phyloP scores from a whole-genome alignment of 345 rosid species.

The Linum usitatissimum region DNA sequence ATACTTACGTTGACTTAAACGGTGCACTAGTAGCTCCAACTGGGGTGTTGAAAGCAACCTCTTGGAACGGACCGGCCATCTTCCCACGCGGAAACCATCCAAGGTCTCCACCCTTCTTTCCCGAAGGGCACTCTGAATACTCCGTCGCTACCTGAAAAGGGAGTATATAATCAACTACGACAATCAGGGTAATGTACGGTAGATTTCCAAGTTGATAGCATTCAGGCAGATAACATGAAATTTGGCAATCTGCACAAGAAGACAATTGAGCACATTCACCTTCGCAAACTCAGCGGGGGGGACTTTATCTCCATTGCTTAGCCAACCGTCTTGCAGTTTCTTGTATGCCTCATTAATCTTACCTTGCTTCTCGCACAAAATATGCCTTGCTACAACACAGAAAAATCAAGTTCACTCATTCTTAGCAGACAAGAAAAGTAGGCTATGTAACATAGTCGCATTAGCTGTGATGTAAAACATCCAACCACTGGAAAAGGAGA shows the following conservation, averaged over 20 bases:
- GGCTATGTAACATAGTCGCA: neutral
- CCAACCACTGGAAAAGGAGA: no score
- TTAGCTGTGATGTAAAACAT: neutral
- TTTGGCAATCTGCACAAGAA: neutral
- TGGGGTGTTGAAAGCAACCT: slow-evolving; percentile 69
- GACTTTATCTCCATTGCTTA: slow-evolving; percentile 83
- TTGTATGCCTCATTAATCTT: slow-evolving; percentile 93
- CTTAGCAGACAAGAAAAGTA: neutral
- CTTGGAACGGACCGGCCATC: slow-evolving; percentile 97
- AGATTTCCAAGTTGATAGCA: no score
- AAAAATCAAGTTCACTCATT: neutral
- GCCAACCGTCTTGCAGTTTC: slow-evolving; percentile 91
- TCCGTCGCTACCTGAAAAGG: slow-evolving; percentile 68
- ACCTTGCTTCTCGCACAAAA: slow-evolving; percentile 92
- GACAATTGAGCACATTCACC: slow-evolving; percentile 26
- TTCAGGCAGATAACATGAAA: no score
- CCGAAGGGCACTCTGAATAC: slow-evolving; percentile 92
- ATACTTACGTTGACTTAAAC: slow-evolving; percentile 75
- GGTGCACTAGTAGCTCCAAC: slow-evolving; percentile 93
- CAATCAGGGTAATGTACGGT: neutral
- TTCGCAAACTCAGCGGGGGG: slow-evolving; percentile 98
- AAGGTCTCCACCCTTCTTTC: slow-evolving; percentile 96
- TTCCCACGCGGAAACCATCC: slow-evolving; percentile 99
- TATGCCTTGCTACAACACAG: slow-evolving; percentile 60
- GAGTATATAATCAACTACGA: neutral